A percentile compares a stretch with the other conserved stretches of the same genome.
These are phyloP conservation scores for Lactarius evosmus DNA, from an alignment of 768 basidiomycete genomes.

Conservation along the genomic window DNA sequence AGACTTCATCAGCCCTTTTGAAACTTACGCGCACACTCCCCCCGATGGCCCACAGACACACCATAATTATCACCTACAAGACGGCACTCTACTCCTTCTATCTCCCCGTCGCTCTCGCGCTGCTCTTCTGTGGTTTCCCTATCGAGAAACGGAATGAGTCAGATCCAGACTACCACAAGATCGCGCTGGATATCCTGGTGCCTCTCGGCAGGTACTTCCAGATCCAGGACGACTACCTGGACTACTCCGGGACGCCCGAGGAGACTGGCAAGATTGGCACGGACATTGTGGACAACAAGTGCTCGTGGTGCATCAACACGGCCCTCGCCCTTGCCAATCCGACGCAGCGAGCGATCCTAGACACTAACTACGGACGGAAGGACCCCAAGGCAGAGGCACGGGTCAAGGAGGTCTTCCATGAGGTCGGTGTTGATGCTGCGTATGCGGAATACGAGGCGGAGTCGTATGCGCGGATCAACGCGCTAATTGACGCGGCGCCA, in stretches of 20 bases:
- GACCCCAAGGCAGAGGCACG: conserved; percentile 51
- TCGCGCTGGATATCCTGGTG: conserved; percentile 77
- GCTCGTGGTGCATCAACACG: conserved; percentile 92
- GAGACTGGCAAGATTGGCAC: conserved; percentile 96
- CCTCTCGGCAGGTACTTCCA: conserved; percentile 98
- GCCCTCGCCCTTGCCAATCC: conserved; percentile 62
- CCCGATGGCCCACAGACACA: conserved; percentile 57
- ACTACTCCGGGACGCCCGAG: conserved; percentile 86
- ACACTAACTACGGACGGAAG: conserved; percentile 65
- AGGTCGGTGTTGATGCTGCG: conserved; percentile 58
- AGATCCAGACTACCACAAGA: conserved; percentile 60
- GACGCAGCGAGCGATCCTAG: conserved; percentile 55
- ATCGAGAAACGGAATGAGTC: conserved; percentile 43
- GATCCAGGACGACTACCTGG: conserved; percentile 95
- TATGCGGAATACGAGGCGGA: conserved; percentile 80
- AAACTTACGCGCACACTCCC: background rate
- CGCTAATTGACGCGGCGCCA: conserved; percentile 68
- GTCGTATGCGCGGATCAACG: conserved; percentile 61
- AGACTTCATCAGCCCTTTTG: background rate
- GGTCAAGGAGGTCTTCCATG: conserved; percentile 70
- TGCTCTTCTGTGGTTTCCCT: conserved; percentile 71
- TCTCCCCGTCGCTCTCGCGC: conserved; percentile 92
- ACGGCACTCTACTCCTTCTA: conserved; percentile 98
- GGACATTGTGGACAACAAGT: conserved; percentile 98
- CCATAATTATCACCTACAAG: conserved; percentile 93